A percentile compares a stretch with the other conserved stretches of the same genome.
Conservation (phyloP, 768 basidiomycete species). For the Boletales sp. region DNA sequence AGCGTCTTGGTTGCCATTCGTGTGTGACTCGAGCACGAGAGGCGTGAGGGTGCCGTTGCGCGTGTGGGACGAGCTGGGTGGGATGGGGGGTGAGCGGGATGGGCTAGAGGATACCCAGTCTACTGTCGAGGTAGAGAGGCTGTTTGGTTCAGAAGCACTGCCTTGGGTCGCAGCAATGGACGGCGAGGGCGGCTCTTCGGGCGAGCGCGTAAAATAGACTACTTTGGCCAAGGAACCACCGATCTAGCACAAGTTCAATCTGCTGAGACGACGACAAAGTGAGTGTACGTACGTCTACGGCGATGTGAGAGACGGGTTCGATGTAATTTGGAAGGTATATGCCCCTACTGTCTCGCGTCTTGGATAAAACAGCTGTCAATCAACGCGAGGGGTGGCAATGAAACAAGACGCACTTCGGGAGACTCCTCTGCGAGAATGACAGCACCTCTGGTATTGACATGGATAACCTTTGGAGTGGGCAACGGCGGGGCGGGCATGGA, state of each 20-base stretch:
- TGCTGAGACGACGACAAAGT: not conserved
- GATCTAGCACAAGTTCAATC: slow-evolving; percentile 50
- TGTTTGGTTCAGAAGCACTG: slow-evolving; percentile 45
- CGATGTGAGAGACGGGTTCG: slow-evolving; percentile 96
- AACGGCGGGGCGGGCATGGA: slow-evolving; percentile 57
- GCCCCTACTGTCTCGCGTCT: slow-evolving; percentile 92
- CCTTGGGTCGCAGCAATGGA: slow-evolving; percentile 60
- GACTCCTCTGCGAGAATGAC: slow-evolving; percentile 93
- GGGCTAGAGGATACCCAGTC: slow-evolving; percentile 21
- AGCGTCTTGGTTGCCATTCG: slow-evolving; percentile 19
- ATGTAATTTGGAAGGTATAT: slow-evolving; percentile 98
- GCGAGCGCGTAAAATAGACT: slow-evolving; percentile 95
- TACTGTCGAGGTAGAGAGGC: slow-evolving; percentile 37
- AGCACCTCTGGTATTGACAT: slow-evolving; percentile 93
- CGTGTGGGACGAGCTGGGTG: slow-evolving; percentile 30
- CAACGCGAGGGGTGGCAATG: slow-evolving; percentile 4
- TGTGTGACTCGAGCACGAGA: slow-evolving; percentile 59
- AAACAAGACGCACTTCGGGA: slow-evolving; percentile 64
- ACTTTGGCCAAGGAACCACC: slow-evolving; percentile 98
- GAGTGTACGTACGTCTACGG: slow-evolving; percentile 77
- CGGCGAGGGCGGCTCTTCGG: slow-evolving; percentile 78
- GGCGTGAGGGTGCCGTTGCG: slow-evolving; percentile 81
- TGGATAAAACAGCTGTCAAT: slow-evolving; percentile 13
- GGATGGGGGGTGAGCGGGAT: slow-evolving; percentile 20
- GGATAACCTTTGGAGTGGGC: slow-evolving; percentile 82